Evolutionary conservation across 306 rosid species (phyloP).

Genomic region (Cucumis cinereus): DNA sequence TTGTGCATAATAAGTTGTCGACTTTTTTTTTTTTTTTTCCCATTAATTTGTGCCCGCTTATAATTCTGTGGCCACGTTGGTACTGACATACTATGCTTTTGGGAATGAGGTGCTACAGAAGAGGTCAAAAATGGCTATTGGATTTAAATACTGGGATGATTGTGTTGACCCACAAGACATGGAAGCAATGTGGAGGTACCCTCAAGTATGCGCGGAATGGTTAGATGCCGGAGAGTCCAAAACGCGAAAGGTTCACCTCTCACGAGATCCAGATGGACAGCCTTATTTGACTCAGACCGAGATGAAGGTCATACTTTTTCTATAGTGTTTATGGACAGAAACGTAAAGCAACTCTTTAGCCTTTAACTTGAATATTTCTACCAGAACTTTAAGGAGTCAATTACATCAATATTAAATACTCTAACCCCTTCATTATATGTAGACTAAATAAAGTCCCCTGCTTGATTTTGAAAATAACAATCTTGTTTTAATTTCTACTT

Average conservation of each 20-base stretch:
- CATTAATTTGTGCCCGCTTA: background rate
- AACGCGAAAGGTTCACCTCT: constrained; percentile 60
- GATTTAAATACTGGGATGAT: constrained; percentile 67
- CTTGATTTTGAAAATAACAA: background rate
- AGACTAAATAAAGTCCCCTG: background rate
- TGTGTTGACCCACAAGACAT: constrained; percentile 52
- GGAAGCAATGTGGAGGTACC: constrained; percentile 69
- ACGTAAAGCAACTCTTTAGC: background rate
- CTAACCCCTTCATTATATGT: background rate
- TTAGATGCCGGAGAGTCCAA: constrained; percentile 62
- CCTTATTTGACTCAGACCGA: constrained; percentile 79
- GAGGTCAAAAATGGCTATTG: constrained; percentile 33
- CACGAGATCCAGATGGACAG: constrained; percentile 91
- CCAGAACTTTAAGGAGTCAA: background rate
- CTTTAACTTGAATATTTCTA: background rate
- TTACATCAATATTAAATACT: no score
- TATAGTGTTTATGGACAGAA: background rate
- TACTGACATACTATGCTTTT: constrained; percentile 3
- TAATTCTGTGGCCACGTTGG: background rate
- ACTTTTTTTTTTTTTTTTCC: background rate
- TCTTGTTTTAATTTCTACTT: background rate
- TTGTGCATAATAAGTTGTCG: background rate
- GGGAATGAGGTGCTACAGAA: constrained; percentile 9
- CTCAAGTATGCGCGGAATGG: constrained; percentile 69
- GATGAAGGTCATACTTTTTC: constrained; percentile 47